These are phyloP conservation scores for Aureobasidium pullulans DNA, from an alignment of 2,329 filamentous ascomycete species.

Conservation along the genomic window DNA sequence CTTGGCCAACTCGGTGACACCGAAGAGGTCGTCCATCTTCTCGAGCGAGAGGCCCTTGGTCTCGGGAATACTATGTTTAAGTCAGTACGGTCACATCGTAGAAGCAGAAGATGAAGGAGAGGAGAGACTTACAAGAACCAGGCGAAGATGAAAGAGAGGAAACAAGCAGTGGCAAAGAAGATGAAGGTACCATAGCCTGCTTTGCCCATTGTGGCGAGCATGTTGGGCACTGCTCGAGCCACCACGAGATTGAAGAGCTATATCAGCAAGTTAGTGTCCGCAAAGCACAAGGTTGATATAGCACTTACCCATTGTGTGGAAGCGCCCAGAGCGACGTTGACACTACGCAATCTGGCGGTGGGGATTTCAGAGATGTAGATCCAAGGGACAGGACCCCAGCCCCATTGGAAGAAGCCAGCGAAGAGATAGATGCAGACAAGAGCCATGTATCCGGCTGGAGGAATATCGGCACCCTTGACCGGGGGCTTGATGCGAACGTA, in stretches of 20 bases:
- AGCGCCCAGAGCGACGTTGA: conserved; percentile 62
- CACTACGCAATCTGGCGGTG: conserved; percentile 55
- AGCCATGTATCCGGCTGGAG: conserved; percentile 61
- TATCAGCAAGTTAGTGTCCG: background rate
- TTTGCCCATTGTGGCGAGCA: conserved; percentile 51
- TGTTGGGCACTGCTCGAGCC: conserved; percentile 58
- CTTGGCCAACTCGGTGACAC: conserved; percentile 18
- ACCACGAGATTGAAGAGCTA: conserved; percentile 72
- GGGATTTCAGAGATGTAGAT: conserved; percentile 66
- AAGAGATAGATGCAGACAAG: conserved; percentile 67
- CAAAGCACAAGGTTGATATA: background rate
- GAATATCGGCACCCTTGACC: conserved; percentile 45
- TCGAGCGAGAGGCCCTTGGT: conserved; percentile 51
- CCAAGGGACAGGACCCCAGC: conserved; percentile 45
- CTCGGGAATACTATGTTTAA: too few species aligned
- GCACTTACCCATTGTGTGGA: conserved; percentile 46
- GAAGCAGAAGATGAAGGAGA: too few species aligned
- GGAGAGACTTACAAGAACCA: conserved; percentile 50
- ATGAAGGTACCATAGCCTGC: conserved; percentile 56
- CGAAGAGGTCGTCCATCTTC: conserved; percentile 25
- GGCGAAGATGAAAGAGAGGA: conserved; percentile 58
- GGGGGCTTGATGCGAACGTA: conserved; percentile 60
- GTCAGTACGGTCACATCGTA: too few species aligned
- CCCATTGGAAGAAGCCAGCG: conserved; percentile 56
- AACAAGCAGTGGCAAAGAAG: conserved; percentile 60